Base-by-base conservation (phyloP, 768 basidiomycete genomes). In the Termitomyces sp. region DNA sequence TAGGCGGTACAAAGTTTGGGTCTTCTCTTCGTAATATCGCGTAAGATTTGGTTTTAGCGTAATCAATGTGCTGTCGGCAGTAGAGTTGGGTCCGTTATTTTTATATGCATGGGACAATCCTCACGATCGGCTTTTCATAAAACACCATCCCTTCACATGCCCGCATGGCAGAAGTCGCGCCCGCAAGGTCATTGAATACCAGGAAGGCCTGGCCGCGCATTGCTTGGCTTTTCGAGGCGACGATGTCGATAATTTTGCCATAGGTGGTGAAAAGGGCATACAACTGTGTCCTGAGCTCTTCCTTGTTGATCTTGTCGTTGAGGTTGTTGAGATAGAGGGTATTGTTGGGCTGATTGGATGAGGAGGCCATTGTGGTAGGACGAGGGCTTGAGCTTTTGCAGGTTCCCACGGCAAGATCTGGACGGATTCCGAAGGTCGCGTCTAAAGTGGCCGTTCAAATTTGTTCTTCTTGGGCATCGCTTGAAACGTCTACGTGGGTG, bases 141-240 rank as follows among this genome's bases (percentile, higher is more conserved):
- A 96, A 96, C 27, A 84, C 60, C 83, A 96, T 91, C 54, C 96
- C 96, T 66, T 93, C 89, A 67, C 94, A 89, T 45, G 89, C 92
- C 48, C 96, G 82, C 84, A 98, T 81, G 35, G 96, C 96, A 53
- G 92, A 84, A 5, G 96, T 98, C 56, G 94, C 92, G 53, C 86
- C 84, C 10, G 91, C 83, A 49, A 96, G 85, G 74, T 98, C 96
- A 50, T 84, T 81, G 73, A 97, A 98, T 64, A 96, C 94, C 66
- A 98, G 86, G 73, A 97, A 98, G 1, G 96, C 96, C 72, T 97
- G 94, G 21, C 94, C 95, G 61, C 88, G 83, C 86, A 91, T 92
- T 71, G 86, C 89, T 57, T 82, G 74, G 67, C 79, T 83, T 72
- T 96, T 94, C 25, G 88, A 85, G 23, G 95, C 94, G 56, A 98